Base-by-base conservation (phyloP, 306 rosid species). In the Neltuma alba region DNA sequence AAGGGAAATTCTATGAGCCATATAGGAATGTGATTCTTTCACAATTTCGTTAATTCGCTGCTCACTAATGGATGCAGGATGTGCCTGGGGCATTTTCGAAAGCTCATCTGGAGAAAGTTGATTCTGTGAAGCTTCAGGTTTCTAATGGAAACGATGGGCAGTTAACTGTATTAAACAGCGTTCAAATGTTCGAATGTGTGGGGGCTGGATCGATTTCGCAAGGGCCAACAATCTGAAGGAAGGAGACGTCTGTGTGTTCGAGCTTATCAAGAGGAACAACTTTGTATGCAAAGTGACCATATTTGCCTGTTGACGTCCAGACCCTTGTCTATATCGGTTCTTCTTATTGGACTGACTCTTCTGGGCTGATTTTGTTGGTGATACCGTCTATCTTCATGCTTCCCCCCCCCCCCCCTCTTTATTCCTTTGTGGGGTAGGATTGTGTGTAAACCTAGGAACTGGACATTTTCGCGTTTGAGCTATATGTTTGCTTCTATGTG, bases 31-130 rank as follows among this genome's bases (percentile, higher is more conserved):
- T 27, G 14, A 12, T 71, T 60, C 61, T 40, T 45, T 16, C 12
- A 31, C 71, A 25, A 18, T 47, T 7, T 15, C 4, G n/a, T 45
- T 45, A 1, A 31, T 33, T 36, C 41, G 0, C 3, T 7, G 44
- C 47, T 54, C 28, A 38, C 8, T 21, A 5, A 37, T 48, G 14
- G 8, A 9, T 9, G 88, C 77, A 88, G 92, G 33, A 47, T 67
- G 78, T 62, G 23, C 68, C 41, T 12, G 5, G 12, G 31, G 1
- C 13, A 7, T 31, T 16, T 31, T 6, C 41, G 9, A 15, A 2
- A 31, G 9, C 68, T 31, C 16, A 15, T 62, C 1, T 62, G 40
- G 7, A 41, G 5, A 62, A 62, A 30, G 3, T 31, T 31, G 12
- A 16, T 62, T 31, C 12, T 62, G 1, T 62, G 25, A 31, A 15